Evolutionary conservation across 208 protist genomes (phyloP), one percentile per base, ranked within the genome.

Genomic region (Blechomonas ayalai): DNA sequence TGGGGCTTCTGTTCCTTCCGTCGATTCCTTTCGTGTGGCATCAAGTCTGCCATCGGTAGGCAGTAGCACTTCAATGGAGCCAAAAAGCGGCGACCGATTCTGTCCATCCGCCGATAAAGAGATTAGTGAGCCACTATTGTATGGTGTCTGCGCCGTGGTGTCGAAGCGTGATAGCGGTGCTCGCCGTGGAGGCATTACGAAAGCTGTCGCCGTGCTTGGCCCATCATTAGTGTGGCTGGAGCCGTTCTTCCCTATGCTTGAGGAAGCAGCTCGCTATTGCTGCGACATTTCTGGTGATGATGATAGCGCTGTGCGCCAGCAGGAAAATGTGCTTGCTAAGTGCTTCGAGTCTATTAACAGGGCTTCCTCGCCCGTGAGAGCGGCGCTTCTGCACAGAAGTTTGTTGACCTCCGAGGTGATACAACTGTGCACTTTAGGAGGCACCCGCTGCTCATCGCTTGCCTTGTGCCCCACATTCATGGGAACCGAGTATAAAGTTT

Each of bases 181-280:
- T 7, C 62, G 74, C 0, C 77, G 82, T 27, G 82, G 82, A 23
- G 77, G 82, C 33, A 73, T 84, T 29, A 90, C 72, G n/a, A 90
- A 90, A 54, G 79, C 67, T 40, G 74, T 90, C 15, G 77, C 82
- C 0, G 46, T 81, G 1, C 40, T 90, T 4, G 82, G 82, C 1
- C 73, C 71, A 0, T 87, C 71, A 7, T 40, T 87, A 24, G 58
- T 59, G 20, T 84, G 69, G 69, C 64, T 90, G 16, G 73, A 90
- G 52, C 63, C 65, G 15, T 86, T 90, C 53, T 86, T 82, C 43
- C 66, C 73, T 2, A 37, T 82, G 7, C 55, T 86, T 15, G 71
- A 82, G 2, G 68, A 79, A 31, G 75, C 76, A 0, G 77, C 82
- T 18, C 55, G 72, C 46, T 69, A 79, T 53, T 83, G 76, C 60